A percentile compares a stretch with the other conserved stretches of the same genome.
These are phyloP conservation scores for Saprolegnia parasitica DNA, from an alignment of 352 stramenopile species.

Conservation along the genomic window DNA sequence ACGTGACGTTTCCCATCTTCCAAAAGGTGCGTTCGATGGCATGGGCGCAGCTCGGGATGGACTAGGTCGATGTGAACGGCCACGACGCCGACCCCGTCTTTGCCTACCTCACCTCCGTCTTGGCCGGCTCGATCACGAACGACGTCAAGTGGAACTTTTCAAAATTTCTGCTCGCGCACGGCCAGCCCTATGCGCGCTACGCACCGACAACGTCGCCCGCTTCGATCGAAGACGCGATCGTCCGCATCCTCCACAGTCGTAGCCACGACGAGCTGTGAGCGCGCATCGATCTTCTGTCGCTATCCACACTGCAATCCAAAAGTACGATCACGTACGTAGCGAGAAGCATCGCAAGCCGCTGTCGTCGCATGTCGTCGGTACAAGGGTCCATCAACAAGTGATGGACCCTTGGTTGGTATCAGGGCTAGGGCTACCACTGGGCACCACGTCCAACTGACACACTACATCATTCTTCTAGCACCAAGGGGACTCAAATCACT, in stretches of 20 bases:
- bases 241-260: neutral
- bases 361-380: no score
- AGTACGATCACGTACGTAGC: no score
- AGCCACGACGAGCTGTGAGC: slow-evolving; percentile 23
- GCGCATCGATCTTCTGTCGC: neutral
- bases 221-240: slow-evolving; percentile 62
- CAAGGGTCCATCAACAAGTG: no score
- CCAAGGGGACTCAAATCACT: no score
- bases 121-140: slow-evolving; percentile 59
- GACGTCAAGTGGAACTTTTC: slow-evolving; percentile 88
- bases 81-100: slow-evolving; percentile 82
- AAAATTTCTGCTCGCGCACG: slow-evolving; percentile 81
- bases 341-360: no score
- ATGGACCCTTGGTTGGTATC: no score
- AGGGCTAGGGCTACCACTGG: no score
- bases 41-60: neutral
- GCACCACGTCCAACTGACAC: no score
- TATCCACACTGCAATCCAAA: no score
- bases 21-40: slow-evolving; percentile 54
- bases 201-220: slow-evolving; percentile 58
- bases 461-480: no score
- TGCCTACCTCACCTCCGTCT: slow-evolving; percentile 80
- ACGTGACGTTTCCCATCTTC: slow-evolving; percentile 80
- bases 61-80: slow-evolving; percentile 93
- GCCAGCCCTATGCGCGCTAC: slow-evolving; percentile 65